Evolutionary conservation across 2,329 filamentous ascomycete species (phyloP).

Genomic region (Aspergillus fumigatus): DNA sequence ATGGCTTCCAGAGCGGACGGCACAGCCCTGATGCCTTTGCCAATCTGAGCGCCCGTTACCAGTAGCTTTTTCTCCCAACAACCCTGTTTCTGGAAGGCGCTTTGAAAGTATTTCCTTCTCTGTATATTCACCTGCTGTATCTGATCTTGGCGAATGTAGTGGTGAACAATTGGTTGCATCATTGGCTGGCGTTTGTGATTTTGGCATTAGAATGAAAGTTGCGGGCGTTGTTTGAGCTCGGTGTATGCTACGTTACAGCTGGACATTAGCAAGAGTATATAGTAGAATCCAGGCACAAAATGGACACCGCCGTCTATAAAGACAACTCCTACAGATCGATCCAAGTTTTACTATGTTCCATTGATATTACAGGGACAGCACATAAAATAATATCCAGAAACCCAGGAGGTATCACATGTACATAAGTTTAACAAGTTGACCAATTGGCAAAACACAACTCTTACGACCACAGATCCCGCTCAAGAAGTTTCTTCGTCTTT

Average conservation of each 20-base stretch:
- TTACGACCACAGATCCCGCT: conserved; percentile 19
- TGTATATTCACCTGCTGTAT: conserved; percentile 2
- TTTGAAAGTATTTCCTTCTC: background rate
- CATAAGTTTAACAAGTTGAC: background rate
- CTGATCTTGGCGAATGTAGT: conserved; percentile 4
- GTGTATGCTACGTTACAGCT: background rate
- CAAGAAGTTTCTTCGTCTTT: conserved; percentile 4
- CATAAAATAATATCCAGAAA: background rate
- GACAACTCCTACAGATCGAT: too few species aligned
- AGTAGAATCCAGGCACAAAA: background rate
- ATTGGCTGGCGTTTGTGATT: conserved; percentile 3
- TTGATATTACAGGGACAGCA: background rate
- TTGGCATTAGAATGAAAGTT: background rate
- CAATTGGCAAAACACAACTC: background rate
- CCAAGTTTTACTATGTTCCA: background rate
- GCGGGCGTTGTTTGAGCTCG: background rate
- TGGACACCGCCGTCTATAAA: too few species aligned
- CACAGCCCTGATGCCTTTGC: conserved; percentile 51
- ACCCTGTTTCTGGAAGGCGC: background rate
- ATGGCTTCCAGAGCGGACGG: conserved; percentile 42
- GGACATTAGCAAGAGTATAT: background rate
- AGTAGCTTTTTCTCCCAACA: conserved; percentile 14
- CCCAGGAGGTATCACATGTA: background rate
- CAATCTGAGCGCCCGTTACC: conserved; percentile 44
- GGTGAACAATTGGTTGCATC: conserved; percentile 9